Evolutionary conservation across 139 green algal species (phyloP), one percentile per base, ranked within the genome.

Genomic region (Chlamydomonas sphaeroides): DNA sequence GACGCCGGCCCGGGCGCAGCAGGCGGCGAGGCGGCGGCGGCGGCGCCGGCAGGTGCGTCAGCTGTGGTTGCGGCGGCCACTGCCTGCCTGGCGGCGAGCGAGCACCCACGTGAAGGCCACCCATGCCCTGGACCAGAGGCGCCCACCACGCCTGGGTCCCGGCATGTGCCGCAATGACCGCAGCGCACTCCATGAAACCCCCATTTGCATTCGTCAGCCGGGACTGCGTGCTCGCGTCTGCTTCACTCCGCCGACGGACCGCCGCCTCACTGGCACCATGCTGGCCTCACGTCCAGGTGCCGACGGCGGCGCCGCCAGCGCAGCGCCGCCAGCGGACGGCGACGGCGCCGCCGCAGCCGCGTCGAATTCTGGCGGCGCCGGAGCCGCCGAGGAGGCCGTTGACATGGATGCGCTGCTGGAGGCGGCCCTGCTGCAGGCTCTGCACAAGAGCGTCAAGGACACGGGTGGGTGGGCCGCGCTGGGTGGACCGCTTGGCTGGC

Each of bases 341-440:
- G 48, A 32, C 56, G 48, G 48, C 48, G 35, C 11, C 63, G 33
- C 45, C 25, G n/a, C n/a, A n/a, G n/a, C n/a, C n/a, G n/a, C n/a
- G n/a, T 23, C 28, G 5, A 74, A 7, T 36, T 41, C 49, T 56
- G 45, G 61, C 26, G 41, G 5, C 36, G 38, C 17, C 1, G 36
- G 49, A 23, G 35, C 39, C 35, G 36, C 56, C 30, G 73, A 36
- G 33, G 61, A 41, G 0, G 68, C 30, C 15, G 84, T 77, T 30
- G 90, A 92, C 32, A 92, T 94, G 89, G 91, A 94, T 30, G 77
- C 72, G 28, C 80, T 94, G 48, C 36, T 94, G 65, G 73, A 92
- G 85, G n/a, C 41, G 45, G 67, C 62, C 0, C 73, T 93, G 72
- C 83, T 95, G 74, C 92, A 95, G 84, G 89, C 88, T 26, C 86